Evolutionary conservation across 2,329 filamentous ascomycete species (phyloP), one percentile per base, ranked within the genome.

Genomic region (Gaeumannomyces sp.): DNA sequence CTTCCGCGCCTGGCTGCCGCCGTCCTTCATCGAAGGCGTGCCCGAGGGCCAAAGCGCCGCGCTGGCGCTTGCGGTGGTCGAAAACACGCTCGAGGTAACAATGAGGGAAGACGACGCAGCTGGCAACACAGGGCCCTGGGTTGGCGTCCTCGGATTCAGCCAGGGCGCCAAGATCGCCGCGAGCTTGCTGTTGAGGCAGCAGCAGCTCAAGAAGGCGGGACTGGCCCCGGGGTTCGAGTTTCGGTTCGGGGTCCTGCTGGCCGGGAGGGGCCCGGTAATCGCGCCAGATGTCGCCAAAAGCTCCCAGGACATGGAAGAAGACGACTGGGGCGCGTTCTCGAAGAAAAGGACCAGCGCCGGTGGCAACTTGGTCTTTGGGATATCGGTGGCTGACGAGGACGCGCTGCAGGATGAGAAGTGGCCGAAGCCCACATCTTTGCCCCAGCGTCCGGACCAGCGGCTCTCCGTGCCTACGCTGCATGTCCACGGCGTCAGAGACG

Each of bases 111-210:
- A 89, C 70, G 75, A 83, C 68, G 64, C 65, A n/a, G 65, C 64
- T 8, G 81, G 80, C n/a, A 84, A 78, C 1, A 80, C 76, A 0
- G 87, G 87, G 0, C 75, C 79, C 11, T 88, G 85, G 80, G 83
- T 88, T 14, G 88, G 78, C 0, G 67, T 89, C 13, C 70, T 90
- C 62, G 88, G 88, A 0, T 90, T 90, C 73, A 88, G 85, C 62
- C 87, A 89, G 72, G 88, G 88, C 60, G 86, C 85, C 29, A 88
- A 86, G 74, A 70, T 89, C 5, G 82, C 81, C 1, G 84, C 82
- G 1, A 87, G 85, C 66, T 63, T 90, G 67, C 75, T 90, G 50
- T 83, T 81, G 69, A n/a, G 33, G 11, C 63, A 64, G 58, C 63
- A 64, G 63, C 13, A 45, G 58, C 53, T 22, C 28, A 22, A 16